These are phyloP conservation scores for Clonostachys byssicola DNA, from an alignment of 2,329 filamentous ascomycete species.

Conservation along the genomic window DNA sequence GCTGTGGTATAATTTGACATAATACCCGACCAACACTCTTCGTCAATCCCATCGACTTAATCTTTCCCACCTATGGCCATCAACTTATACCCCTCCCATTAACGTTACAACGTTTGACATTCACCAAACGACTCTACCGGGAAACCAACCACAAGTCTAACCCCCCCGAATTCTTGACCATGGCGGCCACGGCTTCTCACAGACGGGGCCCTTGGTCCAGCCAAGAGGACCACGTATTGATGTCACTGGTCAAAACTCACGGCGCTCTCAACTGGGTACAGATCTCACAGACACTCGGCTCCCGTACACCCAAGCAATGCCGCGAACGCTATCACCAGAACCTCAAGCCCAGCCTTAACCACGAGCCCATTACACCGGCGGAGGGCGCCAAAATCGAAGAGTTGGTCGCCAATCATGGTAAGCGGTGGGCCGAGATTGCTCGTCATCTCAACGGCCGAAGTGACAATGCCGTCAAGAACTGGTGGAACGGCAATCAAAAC, in stretches of 20 bases:
- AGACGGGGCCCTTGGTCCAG: conserved; percentile 78
- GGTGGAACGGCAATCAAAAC: conserved; percentile 95
- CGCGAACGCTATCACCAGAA: conserved; percentile 94
- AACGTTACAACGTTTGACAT: too few relatives aligned
- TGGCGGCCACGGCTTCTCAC: conserved; percentile 4
- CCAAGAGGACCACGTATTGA: conserved; percentile 67
- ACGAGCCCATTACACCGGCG: conserved; percentile 66
- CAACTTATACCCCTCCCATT: too few relatives aligned
- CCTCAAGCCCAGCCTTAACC: conserved; percentile 71
- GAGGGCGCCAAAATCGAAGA: conserved; percentile 72
- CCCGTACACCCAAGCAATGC: conserved; percentile 89
- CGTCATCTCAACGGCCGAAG: conserved; percentile 77
- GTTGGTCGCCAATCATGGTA: conserved; percentile 74
- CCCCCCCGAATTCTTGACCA: too few relatives aligned
- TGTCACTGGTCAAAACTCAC: conserved; percentile 66
- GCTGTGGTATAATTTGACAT: too few relatives aligned
- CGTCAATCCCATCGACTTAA: too few relatives aligned
- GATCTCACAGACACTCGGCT: conserved; percentile 71
- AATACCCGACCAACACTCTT: too few relatives aligned
- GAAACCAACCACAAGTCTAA: too few relatives aligned
- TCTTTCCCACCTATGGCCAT: too few relatives aligned
- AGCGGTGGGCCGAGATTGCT: conserved; percentile 91
- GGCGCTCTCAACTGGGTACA: conserved; percentile 87
- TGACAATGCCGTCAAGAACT: conserved; percentile 96
- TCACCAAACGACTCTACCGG: too few relatives aligned